A percentile compares a stretch with the other conserved stretches of the same genome.
phyloP scores from a whole-genome alignment of 208 protist species.

The Acanthamoeba triangularis region DNA sequence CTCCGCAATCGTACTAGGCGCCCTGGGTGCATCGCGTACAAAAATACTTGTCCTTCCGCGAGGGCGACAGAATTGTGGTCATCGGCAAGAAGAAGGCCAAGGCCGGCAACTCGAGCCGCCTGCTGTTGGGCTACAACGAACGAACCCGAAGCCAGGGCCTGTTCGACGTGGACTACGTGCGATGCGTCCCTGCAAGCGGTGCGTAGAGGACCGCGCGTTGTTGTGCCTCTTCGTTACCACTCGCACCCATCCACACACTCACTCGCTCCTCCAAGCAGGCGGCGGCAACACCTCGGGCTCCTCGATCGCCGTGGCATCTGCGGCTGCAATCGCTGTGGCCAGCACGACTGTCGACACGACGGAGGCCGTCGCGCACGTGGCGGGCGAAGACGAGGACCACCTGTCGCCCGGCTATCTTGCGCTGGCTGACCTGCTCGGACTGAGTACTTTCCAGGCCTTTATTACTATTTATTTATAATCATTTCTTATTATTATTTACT shows the following conservation, averaged over 20 bases:
- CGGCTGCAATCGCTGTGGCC: not conserved
- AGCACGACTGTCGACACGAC: not conserved
- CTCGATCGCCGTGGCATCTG: not conserved
- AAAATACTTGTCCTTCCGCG: not conserved
- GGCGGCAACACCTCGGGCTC: not conserved
- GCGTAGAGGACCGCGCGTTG: not conserved
- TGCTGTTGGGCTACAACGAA: slow-evolving; percentile 8
- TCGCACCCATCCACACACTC: not conserved
- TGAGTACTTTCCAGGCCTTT: not conserved
- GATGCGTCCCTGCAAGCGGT: not conserved
- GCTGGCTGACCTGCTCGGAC: not conserved
- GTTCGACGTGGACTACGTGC: slow-evolving; percentile 67
- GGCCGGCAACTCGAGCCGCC: not conserved
- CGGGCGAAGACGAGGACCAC: not conserved
- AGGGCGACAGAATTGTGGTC: slow-evolving; percentile 8
- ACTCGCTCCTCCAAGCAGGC: not conserved
- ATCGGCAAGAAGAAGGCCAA: not conserved
- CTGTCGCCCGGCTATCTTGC: not conserved
- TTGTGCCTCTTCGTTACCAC: not conserved
- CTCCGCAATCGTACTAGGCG: not conserved
- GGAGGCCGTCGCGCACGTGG: not conserved
- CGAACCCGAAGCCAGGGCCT: slow-evolving; percentile 17
- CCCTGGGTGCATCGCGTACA: slow-evolving; percentile 22
- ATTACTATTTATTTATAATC: not conserved
- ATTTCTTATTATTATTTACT: not conserved